Percentiles rank a stretch among this genome's conserved stretches.
Conservation (phyloP, 2,329 filamentous ascomycete species). For the Verticillium nonalfalfae region DNA sequence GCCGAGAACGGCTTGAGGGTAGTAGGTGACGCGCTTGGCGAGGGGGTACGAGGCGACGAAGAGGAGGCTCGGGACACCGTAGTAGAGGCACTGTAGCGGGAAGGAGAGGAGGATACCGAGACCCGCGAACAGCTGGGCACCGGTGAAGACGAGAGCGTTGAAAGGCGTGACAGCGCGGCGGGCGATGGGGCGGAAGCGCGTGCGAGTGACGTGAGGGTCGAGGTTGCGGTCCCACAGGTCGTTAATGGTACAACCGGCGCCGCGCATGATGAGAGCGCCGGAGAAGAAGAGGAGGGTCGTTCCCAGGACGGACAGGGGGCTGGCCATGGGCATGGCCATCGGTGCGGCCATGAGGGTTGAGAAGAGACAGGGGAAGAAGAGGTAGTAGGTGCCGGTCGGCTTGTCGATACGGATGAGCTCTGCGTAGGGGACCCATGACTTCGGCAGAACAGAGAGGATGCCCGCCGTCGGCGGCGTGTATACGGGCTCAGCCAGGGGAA, state of each 20-base stretch:
- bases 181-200: slow-evolving; percentile 72
- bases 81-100: slow-evolving; percentile 66
- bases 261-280: slow-evolving; percentile 78
- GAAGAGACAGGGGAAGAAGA: slow-evolving; percentile 81
- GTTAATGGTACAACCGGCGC: slow-evolving; percentile 83
- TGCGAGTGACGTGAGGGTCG: slow-evolving; percentile 72
- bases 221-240: slow-evolving; percentile 87
- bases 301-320: slow-evolving; percentile 54
- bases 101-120: slow-evolving; percentile 72
- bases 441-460: slow-evolving; percentile 62
- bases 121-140: slow-evolving; percentile 66
- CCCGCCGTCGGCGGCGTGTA: slow-evolving; percentile 69
- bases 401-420: slow-evolving; percentile 79
- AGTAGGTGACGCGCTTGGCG: slow-evolving; percentile 81
- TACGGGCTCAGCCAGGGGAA: slow-evolving; percentile 14
- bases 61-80: slow-evolving; percentile 67
- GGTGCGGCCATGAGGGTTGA: slow-evolving; percentile 76
- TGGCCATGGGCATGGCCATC: slow-evolving; percentile 53
- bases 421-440: slow-evolving; percentile 70
- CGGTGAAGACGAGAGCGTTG: slow-evolving; percentile 68
- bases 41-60: slow-evolving; percentile 74
- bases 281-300: slow-evolving; percentile 66
- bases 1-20: slow-evolving; percentile 78
- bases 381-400: slow-evolving; percentile 74
- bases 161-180: slow-evolving; percentile 68